Evolutionary conservation across 441 rosid species (phyloP).

Genomic region (Isatis lusitanica): DNA sequence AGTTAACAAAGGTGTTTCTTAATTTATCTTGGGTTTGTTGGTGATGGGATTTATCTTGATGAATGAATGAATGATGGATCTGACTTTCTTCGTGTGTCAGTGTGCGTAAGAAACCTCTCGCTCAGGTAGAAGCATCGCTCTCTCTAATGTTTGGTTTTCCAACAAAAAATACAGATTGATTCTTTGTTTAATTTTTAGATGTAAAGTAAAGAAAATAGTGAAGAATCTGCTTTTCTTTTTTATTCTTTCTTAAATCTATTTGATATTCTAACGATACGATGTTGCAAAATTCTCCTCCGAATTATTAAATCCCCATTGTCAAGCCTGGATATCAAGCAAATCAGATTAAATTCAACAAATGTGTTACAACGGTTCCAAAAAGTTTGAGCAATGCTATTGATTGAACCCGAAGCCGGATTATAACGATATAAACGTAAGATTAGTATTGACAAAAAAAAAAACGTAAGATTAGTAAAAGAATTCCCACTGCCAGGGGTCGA

Average conservation of each 20-base stretch:
- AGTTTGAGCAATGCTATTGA: too few species aligned
- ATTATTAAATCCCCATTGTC: too few species aligned
- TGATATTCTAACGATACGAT: not conserved
- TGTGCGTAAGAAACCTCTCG: conserved; percentile 7
- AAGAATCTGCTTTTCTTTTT: not conserved
- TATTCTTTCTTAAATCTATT: not conserved
- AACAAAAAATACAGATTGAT: not conserved
- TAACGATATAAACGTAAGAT: too few species aligned
- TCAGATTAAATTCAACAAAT: not conserved
- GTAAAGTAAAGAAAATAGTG: conserved; percentile 25
- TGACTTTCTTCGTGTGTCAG: conserved; percentile 1
- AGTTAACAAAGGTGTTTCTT: conserved; percentile 15
- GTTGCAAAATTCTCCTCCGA: too few species aligned
- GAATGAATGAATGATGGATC: conserved; percentile 4
- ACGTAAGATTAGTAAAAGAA: too few species aligned
- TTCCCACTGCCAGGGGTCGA: not conserved
- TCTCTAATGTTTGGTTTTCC: conserved; percentile 19
- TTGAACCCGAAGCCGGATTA: too few species aligned
- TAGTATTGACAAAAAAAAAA: too few species aligned
- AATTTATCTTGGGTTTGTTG: conserved; percentile 28
- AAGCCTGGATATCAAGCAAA: too few species aligned
- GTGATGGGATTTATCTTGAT: conserved; percentile 15
- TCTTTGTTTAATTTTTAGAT: conserved; percentile 6
- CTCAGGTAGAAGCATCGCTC: conserved; percentile 22
- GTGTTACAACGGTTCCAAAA: too few species aligned